phyloP scores from a whole-genome alignment of 345 rosid species.

The Camelina sativa region DNA sequence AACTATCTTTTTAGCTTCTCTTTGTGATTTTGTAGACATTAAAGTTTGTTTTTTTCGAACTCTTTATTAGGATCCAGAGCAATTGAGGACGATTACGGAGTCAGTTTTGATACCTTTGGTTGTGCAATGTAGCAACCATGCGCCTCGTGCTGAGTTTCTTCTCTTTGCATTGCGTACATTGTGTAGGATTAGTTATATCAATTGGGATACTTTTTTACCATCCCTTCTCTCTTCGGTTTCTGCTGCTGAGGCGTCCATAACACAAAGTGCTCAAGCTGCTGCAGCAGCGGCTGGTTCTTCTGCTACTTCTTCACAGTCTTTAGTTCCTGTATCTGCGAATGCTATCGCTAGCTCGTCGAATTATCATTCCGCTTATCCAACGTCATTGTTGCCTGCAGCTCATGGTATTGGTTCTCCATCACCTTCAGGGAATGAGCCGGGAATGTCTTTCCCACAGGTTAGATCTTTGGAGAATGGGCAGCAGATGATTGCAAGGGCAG shows the following conservation, averaged over 20 bases:
- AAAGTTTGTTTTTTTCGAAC: constrained; percentile 16
- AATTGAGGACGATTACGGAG: constrained; percentile 78
- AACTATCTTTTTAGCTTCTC: neutral
- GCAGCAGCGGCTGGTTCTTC: constrained; percentile 60
- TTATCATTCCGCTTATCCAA: constrained; percentile 59
- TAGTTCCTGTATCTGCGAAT: constrained; percentile 56
- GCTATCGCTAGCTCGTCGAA: constrained; percentile 47
- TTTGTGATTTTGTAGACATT: constrained; percentile 7
- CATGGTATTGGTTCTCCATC: constrained; percentile 87
- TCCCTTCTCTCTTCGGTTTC: constrained; percentile 86
- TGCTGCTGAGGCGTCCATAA: constrained; percentile 64
- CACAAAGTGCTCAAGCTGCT: constrained; percentile 65
- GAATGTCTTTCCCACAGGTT: constrained; percentile 49
- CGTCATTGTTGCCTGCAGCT: constrained; percentile 66
- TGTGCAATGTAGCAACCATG: constrained; percentile 79
- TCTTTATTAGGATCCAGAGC: constrained; percentile 77
- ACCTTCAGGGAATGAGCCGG: constrained; percentile 67
- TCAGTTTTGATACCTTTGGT: constrained; percentile 80
- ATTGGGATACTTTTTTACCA: constrained; percentile 88
- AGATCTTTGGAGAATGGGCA: constrained; percentile 65
- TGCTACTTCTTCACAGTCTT: constrained; percentile 65
- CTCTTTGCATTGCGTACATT: constrained; percentile 86
- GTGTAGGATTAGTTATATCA: constrained; percentile 72
- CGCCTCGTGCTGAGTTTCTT: constrained; percentile 89
- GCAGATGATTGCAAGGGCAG: constrained; percentile 52